A percentile compares a stretch with the other conserved stretches of the same genome.
phyloP scores from a whole-genome alignment of 2,329 filamentous ascomycete genomes.

The Ascochyta lentis region DNA sequence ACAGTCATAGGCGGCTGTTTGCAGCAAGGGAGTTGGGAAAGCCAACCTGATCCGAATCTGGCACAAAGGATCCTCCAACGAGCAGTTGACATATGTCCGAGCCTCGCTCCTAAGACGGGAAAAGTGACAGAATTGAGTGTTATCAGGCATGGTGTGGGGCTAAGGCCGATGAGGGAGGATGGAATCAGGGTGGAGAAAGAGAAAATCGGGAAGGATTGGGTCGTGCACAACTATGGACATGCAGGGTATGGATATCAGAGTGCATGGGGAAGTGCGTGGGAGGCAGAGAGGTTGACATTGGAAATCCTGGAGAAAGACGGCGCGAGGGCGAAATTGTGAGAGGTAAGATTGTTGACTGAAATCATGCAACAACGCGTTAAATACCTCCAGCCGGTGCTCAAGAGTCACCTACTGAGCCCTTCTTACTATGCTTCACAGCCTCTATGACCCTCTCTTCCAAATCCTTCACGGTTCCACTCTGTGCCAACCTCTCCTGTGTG shows the following conservation, averaged over 20 bases:
- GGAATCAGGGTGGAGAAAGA: slow-evolving; percentile 81
- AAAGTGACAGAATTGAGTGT: slow-evolving; percentile 75
- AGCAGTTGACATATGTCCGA: slow-evolving; percentile 69
- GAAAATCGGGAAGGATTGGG: slow-evolving; percentile 64
- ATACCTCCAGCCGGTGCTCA: background rate
- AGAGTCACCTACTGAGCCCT: slow-evolving; percentile 2
- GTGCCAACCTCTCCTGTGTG: slow-evolving; percentile 10
- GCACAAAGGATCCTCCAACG: slow-evolving; percentile 84
- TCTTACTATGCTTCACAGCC: slow-evolving; percentile 3
- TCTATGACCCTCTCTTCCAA: slow-evolving; percentile 6
- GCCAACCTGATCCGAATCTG: slow-evolving; percentile 78
- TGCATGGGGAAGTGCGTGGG: slow-evolving; percentile 52
- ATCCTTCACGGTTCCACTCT: slow-evolving; percentile 6
- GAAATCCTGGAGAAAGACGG: slow-evolving; percentile 26
- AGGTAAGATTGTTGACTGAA: background rate
- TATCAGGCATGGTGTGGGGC: slow-evolving; percentile 80
- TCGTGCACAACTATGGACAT: slow-evolving; percentile 85
- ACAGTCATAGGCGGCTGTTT: slow-evolving; percentile 88
- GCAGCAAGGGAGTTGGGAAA: slow-evolving; percentile 79
- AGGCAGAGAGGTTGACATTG: slow-evolving; percentile 49
- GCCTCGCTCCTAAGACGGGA: slow-evolving; percentile 63
- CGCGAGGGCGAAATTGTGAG: slow-evolving; percentile 17
- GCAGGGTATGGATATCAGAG: slow-evolving; percentile 75
- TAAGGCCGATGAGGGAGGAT: slow-evolving; percentile 75
- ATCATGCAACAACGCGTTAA: background rate